Evolutionary conservation across 768 basidiomycete species (phyloP).

Genomic region (Boletus vermiculosoides): DNA sequence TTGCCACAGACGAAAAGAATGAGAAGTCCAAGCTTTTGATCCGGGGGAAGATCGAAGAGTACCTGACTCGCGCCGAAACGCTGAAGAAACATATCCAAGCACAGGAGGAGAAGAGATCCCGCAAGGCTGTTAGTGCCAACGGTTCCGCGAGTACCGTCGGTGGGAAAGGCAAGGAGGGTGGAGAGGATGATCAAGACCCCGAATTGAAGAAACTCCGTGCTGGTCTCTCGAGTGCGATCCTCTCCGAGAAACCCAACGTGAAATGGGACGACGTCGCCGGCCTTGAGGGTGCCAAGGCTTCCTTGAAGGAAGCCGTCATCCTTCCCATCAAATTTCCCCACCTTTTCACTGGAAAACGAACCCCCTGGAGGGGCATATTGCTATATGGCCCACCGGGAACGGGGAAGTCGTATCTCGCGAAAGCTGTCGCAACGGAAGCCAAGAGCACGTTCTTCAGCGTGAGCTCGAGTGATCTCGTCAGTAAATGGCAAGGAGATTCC

Average conservation of each 20-base stretch:
- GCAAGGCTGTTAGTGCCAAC: constrained; percentile 49
- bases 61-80: constrained; percentile 87
- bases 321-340: constrained; percentile 99
- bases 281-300: constrained; percentile 90
- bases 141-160: constrained; percentile 41
- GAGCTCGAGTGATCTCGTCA: constrained; percentile 91
- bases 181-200: constrained; percentile 75
- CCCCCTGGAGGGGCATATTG: constrained; percentile 94
- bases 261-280: constrained; percentile 99
- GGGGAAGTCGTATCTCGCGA: constrained; percentile 94
- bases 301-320: constrained; percentile 97
- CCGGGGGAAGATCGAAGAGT: constrained; percentile 84
- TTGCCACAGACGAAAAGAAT: constrained; percentile 73
- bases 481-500: constrained; percentile 99
- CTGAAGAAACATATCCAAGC: constrained; percentile 78
- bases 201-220: constrained; percentile 97
- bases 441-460: constrained; percentile 99
- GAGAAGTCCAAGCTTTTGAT: constrained; percentile 87
- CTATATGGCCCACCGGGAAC: constrained; percentile 98
- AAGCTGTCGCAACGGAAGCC: constrained; percentile 98
- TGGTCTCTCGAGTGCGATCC: constrained; percentile 81
- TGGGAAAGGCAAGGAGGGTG: constrained; percentile 50
- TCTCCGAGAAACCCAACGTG: constrained; percentile 92
- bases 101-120: constrained; percentile 56
- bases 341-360: constrained; percentile 96